Evolutionary conservation across 495 filamentous ascomycete species (phyloP), one percentile per base, ranked within the genome.

Genomic region (Trichocladium antarcticum): DNA sequence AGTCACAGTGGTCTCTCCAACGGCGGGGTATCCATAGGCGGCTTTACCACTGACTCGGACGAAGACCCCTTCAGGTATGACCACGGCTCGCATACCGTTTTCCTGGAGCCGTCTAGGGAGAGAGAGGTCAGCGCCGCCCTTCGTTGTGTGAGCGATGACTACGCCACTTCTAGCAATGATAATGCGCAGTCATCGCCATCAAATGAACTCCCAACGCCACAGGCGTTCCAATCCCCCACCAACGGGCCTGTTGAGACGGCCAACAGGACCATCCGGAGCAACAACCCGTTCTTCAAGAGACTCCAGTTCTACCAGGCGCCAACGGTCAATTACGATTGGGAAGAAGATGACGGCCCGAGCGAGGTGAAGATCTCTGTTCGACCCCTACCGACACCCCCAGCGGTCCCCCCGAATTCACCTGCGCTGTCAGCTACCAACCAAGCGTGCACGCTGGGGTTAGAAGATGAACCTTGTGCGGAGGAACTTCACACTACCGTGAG

Each of bases 21-120:
- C 20, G 37, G n/a, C 27, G 50, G 31, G 6, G 34, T 49, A 11
- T 57, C 51, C 3, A 49, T 37, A 10, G 55, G 45, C 20, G 49
- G 35, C 9, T n/a, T 42, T 10, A 53, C 43, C 2, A 52, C 55
- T 9, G 58, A 57, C 10, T 62, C 61, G 6, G 61, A 63, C 29
- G 59, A 59, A 5, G 61, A 66, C 38, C 63, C 57, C 5, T 66
- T 66, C 57, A 52, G 48, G 22, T 66, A 62, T 28, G 63, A 66
- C 41, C 53, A 51, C 27, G 41, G 45, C 7, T 52, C 57, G 14
- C 57, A 57, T 37, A 49, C 45, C 1, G 37, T 54, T 5, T 60
- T 60, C 22, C 45, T 66, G 5, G 48, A 54, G n/a, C 57, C 54
- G 9, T 37, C 49, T 1, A 47, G 49, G 22, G 62, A 65, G 50